Base-by-base conservation (phyloP, 495 filamentous ascomycete species). In the Thozetella sp. region DNA sequence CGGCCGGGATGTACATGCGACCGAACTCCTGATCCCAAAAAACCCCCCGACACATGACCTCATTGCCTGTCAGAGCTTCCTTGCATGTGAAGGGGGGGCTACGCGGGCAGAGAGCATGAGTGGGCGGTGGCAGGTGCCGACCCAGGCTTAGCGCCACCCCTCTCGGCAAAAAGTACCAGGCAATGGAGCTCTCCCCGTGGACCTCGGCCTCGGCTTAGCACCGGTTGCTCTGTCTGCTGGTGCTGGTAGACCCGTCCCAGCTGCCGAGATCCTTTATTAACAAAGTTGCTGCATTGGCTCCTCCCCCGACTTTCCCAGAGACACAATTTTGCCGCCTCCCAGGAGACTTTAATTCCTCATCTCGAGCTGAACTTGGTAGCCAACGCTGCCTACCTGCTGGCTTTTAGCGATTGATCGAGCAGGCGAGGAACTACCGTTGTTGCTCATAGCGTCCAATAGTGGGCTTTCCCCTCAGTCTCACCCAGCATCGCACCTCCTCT, bases 1-100 rank as follows among this genome's bases (percentile, higher is more conserved):
- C 30, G 30, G 6, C 6, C 30, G 30, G 30, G 30, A 37, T 37
- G 43, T 3, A 48, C 43, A 48, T 48, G 43, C 20, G 43, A 48
- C 43, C n/a, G n/a, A n/a, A n/a, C n/a, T 48, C 11, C 10, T 48
- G 12, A n/a, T 48, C 9, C 11, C 9, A 10, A 10, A 48, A 37
- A n/a, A 10, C 43, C 43, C 4, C 11, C 4, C 43, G 43, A 48
- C 43, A n/a, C 43, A 48, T 48, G 43, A 48, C 43, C 43, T 48
- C 43, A 48, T 48, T 48, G n/a, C n/a, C n/a, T n/a, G 43, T 48
- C 43, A 22, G 20, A 22, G 22, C 15, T 46, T 15, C 27, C 34
- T 61, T 56, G 53, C 58, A 61, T 61, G 58, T 61, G 58, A 61
- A 46, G 58, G 45, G 53, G 57, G 22, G 17, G 12, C 52, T n/a